A percentile compares a stretch with the other conserved stretches of the same genome.
phyloP scores from a whole-genome alignment of 495 filamentous ascomycete genomes.

The Daldinia grandis region DNA sequence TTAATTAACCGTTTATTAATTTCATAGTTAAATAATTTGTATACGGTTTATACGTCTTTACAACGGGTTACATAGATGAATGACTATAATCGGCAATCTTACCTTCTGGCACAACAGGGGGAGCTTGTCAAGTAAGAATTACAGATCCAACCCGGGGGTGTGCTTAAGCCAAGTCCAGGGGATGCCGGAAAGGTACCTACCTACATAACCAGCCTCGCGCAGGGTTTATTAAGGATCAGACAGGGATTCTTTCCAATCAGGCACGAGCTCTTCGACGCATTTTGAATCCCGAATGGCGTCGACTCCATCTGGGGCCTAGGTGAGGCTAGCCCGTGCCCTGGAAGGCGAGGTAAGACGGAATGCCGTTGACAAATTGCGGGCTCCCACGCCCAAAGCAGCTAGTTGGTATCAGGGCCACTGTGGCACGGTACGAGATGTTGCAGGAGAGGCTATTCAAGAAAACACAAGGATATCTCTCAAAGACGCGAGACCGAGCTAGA shows the following conservation, averaged over 20 bases:
- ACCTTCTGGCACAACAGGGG: not conserved
- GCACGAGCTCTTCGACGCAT: not conserved
- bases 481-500: not conserved
- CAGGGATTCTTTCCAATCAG: not conserved
- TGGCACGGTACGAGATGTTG: not conserved
- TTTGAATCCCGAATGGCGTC: not conserved
- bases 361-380: not conserved
- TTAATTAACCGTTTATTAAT: too few relatives aligned
- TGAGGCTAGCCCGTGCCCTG: not conserved
- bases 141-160: not conserved
- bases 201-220: not conserved
- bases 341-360: not conserved
- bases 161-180: not conserved
- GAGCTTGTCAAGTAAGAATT: not conserved
- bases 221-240: not conserved
- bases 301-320: not conserved
- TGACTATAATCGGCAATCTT: not conserved
- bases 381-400: not conserved
- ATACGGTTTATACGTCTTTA: not conserved
- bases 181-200: not conserved
- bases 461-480: not conserved
- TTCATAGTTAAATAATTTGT: too few relatives aligned
- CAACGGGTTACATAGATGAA: too few relatives aligned
- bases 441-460: not conserved
- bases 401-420: not conserved